Evolutionary conservation across 164 flowering plant genomes (phyloP).

Genomic region (Echeveria elegans): DNA sequence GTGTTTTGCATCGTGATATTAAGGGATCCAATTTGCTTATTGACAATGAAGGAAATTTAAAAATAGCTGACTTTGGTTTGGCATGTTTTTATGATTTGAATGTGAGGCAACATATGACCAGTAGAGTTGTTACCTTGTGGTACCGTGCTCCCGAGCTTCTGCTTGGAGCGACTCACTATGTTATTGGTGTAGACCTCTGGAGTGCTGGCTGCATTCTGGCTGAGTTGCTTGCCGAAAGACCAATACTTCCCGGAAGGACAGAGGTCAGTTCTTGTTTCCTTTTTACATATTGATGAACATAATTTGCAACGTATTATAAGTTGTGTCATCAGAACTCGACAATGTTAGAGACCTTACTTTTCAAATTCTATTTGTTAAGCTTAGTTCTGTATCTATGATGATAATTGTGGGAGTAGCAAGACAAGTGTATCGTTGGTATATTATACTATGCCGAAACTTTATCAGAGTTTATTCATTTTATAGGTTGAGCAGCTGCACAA

Average conservation of each 20-base stretch:
- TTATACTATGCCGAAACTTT: background rate
- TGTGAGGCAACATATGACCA: slow-evolving; percentile 66
- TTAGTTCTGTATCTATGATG: background rate
- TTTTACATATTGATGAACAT: background rate
- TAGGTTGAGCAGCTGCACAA: slow-evolving; percentile 96
- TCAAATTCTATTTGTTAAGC: background rate
- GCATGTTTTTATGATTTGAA: slow-evolving; percentile 70
- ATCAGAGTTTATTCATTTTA: background rate
- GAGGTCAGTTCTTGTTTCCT: slow-evolving; percentile 45
- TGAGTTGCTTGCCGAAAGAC: slow-evolving; percentile 83
- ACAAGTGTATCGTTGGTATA: no score
- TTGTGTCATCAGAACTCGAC: background rate
- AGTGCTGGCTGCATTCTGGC: slow-evolving; percentile 97
- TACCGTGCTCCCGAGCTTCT: slow-evolving; percentile 96
- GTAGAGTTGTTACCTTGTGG: slow-evolving; percentile 94
- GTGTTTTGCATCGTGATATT: slow-evolving; percentile 87
- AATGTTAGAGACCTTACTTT: background rate
- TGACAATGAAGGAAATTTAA: slow-evolving; percentile 71
- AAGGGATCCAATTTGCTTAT: slow-evolving; percentile 88
- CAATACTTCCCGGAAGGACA: slow-evolving; percentile 88
- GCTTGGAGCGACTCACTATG: slow-evolving; percentile 79
- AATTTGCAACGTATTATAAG: background rate
- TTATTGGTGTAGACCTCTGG: slow-evolving; percentile 90
- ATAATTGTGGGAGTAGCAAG: no score
- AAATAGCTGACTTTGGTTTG: slow-evolving; percentile 91